Base-by-base conservation (phyloP, 768 basidiomycete genomes). In the Suillus weaverae region DNA sequence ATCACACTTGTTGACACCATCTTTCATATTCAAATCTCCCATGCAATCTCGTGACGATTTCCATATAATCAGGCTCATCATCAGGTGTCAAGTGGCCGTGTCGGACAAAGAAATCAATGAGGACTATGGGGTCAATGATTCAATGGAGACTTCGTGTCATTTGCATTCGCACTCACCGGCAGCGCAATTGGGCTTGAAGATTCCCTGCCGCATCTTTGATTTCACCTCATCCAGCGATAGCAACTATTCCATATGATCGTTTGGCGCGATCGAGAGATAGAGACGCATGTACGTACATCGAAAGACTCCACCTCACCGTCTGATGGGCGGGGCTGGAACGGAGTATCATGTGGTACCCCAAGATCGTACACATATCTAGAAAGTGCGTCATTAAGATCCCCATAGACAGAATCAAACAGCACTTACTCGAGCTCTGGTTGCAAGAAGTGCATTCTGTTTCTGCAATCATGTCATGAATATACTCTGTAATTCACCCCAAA, bases 251-350 rank as follows among this genome's bases (percentile, higher is more conserved):
- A 43, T 60, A 14, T 16, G 5, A 44, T 62, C 22, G 20, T 35
- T 62, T 18, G 26, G n/a, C 33, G 7, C 60, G 53, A 5, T n/a
- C 33, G 43, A 50, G 26, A 32, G 18, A 32, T 3, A 9, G 62
- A 36, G 5, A 59, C 57, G 13, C 48, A 54, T 3, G 14, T 10
- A 70, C 83, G 61, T 62, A 95, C 95, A 80, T 94, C 87, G 69
- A 99, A 99, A 1, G 85, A 89, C 73, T 97, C 95, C 2, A 97
- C 97, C 73, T 99, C 97, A 32, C 94, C 95, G 68, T 99, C 97
- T 26, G 86, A 80, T 0, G 95, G 94, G 60, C 82, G 81, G 8
- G 93, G 94, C 55, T 81, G 79, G 67, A 90, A 86, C 20, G 81
- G 76, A 16, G 79, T 74, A 38, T 76, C 78, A 6, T 78, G 67